These are phyloP conservation scores for Volvox reticuliferus DNA, from an alignment of 139 green algal species.

Conservation along the genomic window DNA sequence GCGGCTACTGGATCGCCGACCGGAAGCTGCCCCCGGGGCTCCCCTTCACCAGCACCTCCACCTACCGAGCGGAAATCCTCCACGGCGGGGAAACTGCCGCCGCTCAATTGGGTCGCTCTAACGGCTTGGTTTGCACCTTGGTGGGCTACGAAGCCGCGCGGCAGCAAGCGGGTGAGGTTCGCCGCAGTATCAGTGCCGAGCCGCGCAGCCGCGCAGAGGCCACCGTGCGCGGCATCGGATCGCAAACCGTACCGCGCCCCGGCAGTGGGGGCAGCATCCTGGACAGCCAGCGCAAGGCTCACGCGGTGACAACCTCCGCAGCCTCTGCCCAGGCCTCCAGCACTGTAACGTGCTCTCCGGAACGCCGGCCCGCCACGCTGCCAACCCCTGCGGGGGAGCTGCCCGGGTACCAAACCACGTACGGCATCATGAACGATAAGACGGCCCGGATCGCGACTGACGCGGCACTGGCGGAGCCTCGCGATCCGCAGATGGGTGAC, in stretches of 20 bases:
- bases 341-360: not conserved
- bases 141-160: slow-evolving; percentile 53
- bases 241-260: slow-evolving; percentile 25
- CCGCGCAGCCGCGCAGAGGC: slow-evolving; percentile 4
- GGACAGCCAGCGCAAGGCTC: not conserved
- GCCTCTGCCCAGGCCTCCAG: not conserved
- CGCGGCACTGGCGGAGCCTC: not conserved
- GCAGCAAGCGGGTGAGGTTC: slow-evolving; percentile 28
- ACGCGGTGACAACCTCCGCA: not conserved
- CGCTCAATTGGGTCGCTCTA: slow-evolving; percentile 43
- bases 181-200: slow-evolving; percentile 35
- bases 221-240: slow-evolving; percentile 2
- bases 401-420: slow-evolving; percentile 61
- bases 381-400: slow-evolving; percentile 51
- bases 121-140: slow-evolving; percentile 50
- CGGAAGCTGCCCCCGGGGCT: not conserved
- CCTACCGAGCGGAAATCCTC: slow-evolving; percentile 67
- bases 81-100: slow-evolving; percentile 42
- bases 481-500: not conserved
- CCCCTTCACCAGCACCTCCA: slow-evolving; percentile 61
- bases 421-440: slow-evolving; percentile 27
- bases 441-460: not conserved
- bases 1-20: slow-evolving; percentile 62
- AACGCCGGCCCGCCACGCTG: slow-evolving; percentile 36
- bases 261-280: slow-evolving; percentile 37